Evolutionary conservation across 1,284 basidiomycete genomes (phyloP).

Genomic region (Stereum hirsutum): DNA sequence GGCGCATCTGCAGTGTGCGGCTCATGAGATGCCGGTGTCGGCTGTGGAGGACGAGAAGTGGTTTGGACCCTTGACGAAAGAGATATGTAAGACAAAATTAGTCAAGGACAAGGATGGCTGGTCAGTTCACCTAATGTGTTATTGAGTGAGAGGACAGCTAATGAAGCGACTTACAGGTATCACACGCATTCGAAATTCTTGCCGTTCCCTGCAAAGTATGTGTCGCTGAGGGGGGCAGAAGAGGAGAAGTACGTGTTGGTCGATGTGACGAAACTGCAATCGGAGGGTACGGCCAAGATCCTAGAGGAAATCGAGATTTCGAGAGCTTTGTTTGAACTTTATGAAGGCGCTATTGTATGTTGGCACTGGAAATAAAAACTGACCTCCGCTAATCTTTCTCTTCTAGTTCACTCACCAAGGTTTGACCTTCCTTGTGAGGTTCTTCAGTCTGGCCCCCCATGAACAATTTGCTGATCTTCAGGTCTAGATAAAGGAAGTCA

Average conservation of each 20-base stretch:
- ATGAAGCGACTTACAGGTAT: slow-evolving; percentile 42
- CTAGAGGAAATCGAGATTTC: slow-evolving; percentile 86
- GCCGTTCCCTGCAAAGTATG: slow-evolving; percentile 66
- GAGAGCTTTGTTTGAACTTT: slow-evolving; percentile 78
- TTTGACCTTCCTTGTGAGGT: slow-evolving; percentile 60
- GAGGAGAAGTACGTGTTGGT: slow-evolving; percentile 78
- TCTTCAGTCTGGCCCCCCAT: no score
- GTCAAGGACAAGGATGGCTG: slow-evolving; percentile 63
- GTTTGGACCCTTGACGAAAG: slow-evolving; percentile 58
- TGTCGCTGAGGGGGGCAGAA: slow-evolving; percentile 71
- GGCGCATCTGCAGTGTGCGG: slow-evolving; percentile 85
- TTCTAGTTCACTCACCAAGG: slow-evolving; percentile 77
- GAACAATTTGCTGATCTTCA: not conserved
- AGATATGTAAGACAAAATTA: slow-evolving; percentile 47
- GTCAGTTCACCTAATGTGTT: slow-evolving; percentile 25
- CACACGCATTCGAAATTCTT: slow-evolving; percentile 72
- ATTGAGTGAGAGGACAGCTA: not conserved
- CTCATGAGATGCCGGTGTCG: slow-evolving; percentile 77
- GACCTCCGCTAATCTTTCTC: not conserved
- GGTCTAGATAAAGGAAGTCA: slow-evolving; percentile 66
- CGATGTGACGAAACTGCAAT: slow-evolving; percentile 43
- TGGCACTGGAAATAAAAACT: no score
- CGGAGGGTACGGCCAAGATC: slow-evolving; percentile 35
- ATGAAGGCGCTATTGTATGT: slow-evolving; percentile 69
- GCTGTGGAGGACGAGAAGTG: slow-evolving; percentile 59